These are phyloP conservation scores for Teunomyces barrocoloradensis DNA, from an alignment of 805 yeast species.

Conservation along the genomic window DNA sequence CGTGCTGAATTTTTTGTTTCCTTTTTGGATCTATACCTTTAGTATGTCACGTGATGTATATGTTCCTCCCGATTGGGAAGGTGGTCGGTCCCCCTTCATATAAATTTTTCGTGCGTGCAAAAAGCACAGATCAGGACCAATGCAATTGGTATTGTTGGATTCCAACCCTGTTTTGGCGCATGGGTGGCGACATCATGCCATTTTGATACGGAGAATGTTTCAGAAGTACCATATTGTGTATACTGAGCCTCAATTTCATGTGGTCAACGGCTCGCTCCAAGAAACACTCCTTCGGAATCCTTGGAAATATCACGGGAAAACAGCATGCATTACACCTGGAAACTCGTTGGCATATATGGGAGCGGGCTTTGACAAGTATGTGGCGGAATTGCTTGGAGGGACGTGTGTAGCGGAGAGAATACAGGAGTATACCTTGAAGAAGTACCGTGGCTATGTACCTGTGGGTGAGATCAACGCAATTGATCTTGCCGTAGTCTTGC, in stretches of 20 bases:
- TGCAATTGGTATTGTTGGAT: constrained; percentile 4
- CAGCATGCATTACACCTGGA: constrained; percentile 21
- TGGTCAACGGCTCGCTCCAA: background rate
- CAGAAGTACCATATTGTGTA: background rate
- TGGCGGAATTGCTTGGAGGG: constrained; percentile 14
- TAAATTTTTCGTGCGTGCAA: too few relatives aligned
- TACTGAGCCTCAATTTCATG: background rate
- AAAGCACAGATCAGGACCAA: too few relatives aligned
- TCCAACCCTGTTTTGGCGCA: background rate
- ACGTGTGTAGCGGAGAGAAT: constrained; percentile 13
- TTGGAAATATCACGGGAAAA: background rate
- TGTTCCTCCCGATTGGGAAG: too few relatives aligned
- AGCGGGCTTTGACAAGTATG: constrained; percentile 25
- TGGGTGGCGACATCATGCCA: constrained; percentile 1
- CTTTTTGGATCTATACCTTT: background rate
- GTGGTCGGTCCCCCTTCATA: too few relatives aligned
- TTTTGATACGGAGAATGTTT: background rate
- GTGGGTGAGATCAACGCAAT: constrained; percentile 13
- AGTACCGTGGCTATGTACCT: constrained; percentile 18
- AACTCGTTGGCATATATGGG: constrained; percentile 28
- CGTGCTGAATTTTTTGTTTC: background rate
- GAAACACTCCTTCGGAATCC: background rate
- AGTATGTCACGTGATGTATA: background rate
- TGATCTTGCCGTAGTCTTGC: constrained; percentile 9
- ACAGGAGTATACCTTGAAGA: constrained; percentile 14